Conservation (phyloP, 2,329 filamentous ascomycete species). For the Pseudogymnoascus sp. region DNA sequence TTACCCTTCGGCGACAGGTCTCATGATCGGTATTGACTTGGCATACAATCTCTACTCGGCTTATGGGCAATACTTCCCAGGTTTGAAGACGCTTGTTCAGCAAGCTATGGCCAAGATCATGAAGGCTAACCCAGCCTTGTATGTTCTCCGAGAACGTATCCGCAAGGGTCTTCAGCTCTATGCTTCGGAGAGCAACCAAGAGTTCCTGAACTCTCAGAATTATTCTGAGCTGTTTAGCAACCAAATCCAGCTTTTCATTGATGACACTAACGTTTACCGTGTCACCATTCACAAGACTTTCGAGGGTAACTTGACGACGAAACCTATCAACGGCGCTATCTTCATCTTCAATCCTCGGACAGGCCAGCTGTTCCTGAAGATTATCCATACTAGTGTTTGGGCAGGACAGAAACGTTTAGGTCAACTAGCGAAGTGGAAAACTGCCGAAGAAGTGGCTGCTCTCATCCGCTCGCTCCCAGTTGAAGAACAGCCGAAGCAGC, state of each 20-base stretch:
- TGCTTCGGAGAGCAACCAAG: slow-evolving; percentile 96
- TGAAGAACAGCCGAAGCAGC: slow-evolving; percentile 96
- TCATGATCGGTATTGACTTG: slow-evolving; percentile 96
- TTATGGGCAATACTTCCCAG: slow-evolving; percentile 97
- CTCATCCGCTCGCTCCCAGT: slow-evolving; percentile 91
- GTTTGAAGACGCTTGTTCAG: slow-evolving; percentile 87
- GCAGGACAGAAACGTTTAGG: slow-evolving; percentile 98
- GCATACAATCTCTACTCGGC: slow-evolving; percentile 98
- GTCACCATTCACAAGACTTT: slow-evolving; percentile 99
- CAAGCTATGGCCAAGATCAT: slow-evolving; percentile 99
- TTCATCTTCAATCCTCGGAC: slow-evolving; percentile 99
- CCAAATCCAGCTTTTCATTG: slow-evolving; percentile 97
- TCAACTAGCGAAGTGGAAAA: slow-evolving; percentile 98
- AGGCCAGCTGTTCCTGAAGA: slow-evolving; percentile 95
- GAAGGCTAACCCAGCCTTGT: slow-evolving; percentile 96
- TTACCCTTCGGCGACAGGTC: slow-evolving; percentile 89
- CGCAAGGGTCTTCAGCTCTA: slow-evolving; percentile 97
- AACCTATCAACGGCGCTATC: slow-evolving; percentile 98
- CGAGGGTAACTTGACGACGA: slow-evolving; percentile 96
- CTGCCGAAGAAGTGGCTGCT: slow-evolving; percentile 97
- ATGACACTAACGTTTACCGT: slow-evolving; percentile 98
- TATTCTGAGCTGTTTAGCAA: slow-evolving; percentile 99
- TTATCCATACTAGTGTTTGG: slow-evolving; percentile 99
- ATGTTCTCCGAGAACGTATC: slow-evolving; percentile 94
- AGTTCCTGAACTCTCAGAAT: slow-evolving; percentile 98